Evolutionary conservation across 2,329 filamentous ascomycete genomes (phyloP).

Genomic region (Aureobasidium zeae): DNA sequence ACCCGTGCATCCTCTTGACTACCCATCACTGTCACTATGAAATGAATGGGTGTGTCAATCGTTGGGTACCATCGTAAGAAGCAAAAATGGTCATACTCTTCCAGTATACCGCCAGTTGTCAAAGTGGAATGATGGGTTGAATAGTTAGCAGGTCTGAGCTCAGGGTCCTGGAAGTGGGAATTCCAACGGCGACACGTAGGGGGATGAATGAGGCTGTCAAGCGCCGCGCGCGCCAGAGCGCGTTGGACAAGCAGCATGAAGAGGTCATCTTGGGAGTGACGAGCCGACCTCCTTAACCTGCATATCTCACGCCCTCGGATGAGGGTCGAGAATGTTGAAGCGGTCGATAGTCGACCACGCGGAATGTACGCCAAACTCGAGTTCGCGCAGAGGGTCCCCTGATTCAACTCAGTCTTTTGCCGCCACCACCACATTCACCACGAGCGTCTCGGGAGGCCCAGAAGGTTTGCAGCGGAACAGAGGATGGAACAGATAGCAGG

Average conservation of each 20-base stretch:
- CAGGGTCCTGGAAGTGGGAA: slow-evolving; percentile 11
- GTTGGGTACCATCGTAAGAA: too few species aligned
- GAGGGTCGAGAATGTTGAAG: slow-evolving; percentile 15
- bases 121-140: slow-evolving; percentile 2
- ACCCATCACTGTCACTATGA: too few species aligned
- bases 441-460: neutral
- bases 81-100: too few species aligned
- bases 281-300: slow-evolving; percentile 14
- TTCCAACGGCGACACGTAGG: slow-evolving; percentile 14
- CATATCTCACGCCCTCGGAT: slow-evolving; percentile 6
- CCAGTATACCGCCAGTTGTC: too few species aligned
- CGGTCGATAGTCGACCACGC: slow-evolving; percentile 16
- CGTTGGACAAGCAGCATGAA: slow-evolving; percentile 7
- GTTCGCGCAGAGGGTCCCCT: slow-evolving; percentile 10
- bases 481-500: slow-evolving; percentile 9
- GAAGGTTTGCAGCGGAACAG: neutral
- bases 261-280: neutral
- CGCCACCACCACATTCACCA: neutral
- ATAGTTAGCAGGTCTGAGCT: slow-evolving; percentile 12
- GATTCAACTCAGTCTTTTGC: slow-evolving; percentile 3
- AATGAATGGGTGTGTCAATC: too few species aligned
- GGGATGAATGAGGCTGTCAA: slow-evolving; percentile 9
- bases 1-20: too few species aligned
- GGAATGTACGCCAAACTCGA: slow-evolving; percentile 16
- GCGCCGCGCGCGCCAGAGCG: too few species aligned